phyloP scores from a whole-genome alignment of 495 filamentous ascomycete species.

The Penicillium riverlandense region DNA sequence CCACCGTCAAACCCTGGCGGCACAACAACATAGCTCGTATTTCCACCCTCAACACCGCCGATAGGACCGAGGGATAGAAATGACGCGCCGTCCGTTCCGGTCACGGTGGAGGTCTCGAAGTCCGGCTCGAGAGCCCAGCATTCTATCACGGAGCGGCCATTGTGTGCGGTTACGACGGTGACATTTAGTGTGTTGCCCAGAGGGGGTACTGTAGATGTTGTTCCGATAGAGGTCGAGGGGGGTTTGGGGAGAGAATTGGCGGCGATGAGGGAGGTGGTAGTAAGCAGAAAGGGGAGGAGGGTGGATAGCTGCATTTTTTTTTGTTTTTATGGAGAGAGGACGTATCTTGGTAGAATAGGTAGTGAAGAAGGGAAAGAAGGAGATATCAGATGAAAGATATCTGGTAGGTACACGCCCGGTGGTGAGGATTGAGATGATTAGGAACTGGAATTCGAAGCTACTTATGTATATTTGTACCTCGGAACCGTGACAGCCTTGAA shows the following conservation, averaged over 20 bases:
- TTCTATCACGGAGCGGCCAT: constrained; percentile 41
- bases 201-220: no score
- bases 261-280: constrained; percentile 10
- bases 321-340: not conserved
- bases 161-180: constrained; percentile 29
- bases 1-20: constrained; percentile 43
- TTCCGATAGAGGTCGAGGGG: not conserved
- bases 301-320: constrained; percentile 12
- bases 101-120: constrained; percentile 26
- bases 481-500: no score
- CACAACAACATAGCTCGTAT: constrained; percentile 32
- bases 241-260: constrained; percentile 6
- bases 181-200: constrained; percentile 25
- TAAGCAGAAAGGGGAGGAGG: constrained; percentile 12
- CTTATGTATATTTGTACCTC: no score
- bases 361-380: no score
- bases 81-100: constrained; percentile 37
- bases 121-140: constrained; percentile 46
- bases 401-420: no score
- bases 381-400: no score
- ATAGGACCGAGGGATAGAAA: constrained; percentile 25
- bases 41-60: constrained; percentile 9
- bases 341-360: not conserved
- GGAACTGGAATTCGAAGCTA: no score
- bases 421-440: no score